Percentiles rank a stretch among this genome's conserved stretches.
phyloP scores from a whole-genome alignment of 2,329 filamentous ascomycete species.

The Botrytis aclada region DNA sequence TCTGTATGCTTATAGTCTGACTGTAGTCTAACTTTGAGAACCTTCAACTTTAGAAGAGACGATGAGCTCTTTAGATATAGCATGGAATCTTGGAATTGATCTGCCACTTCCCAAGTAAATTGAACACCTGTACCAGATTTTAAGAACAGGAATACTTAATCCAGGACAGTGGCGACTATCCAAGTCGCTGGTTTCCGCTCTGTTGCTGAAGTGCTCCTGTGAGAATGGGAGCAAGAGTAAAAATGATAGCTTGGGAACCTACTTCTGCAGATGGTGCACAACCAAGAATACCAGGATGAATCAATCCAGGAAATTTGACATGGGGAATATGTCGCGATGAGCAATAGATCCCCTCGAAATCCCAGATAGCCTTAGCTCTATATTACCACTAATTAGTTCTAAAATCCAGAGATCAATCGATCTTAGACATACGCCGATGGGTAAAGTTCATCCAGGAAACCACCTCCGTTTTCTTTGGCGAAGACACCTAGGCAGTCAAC shows the following conservation, averaged over 20 bases:
- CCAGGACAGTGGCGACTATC: background rate
- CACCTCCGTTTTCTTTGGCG: slow-evolving; percentile 75
- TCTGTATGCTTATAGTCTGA: background rate
- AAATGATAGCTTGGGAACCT: slow-evolving; percentile 9
- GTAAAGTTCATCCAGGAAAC: slow-evolving; percentile 84
- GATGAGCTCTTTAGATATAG: background rate
- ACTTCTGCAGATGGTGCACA: slow-evolving; percentile 70
- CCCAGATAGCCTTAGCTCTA: slow-evolving; percentile 68
- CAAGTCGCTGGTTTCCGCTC: background rate
- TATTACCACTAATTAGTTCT: slow-evolving; percentile 35
- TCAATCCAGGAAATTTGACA: slow-evolving; percentile 83
- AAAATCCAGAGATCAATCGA: background rate
- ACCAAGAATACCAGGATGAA: slow-evolving; percentile 83
- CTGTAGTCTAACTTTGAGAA: background rate
- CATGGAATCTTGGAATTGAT: too few relatives aligned
- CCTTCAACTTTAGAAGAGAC: background rate
- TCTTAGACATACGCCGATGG: slow-evolving; percentile 64
- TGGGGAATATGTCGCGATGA: slow-evolving; percentile 82
- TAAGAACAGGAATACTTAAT: background rate
- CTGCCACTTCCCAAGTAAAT: background rate
- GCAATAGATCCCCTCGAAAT: slow-evolving; percentile 76
- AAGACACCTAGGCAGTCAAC: slow-evolving; percentile 48
- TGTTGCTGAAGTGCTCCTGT: background rate
- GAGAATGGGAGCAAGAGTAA: background rate
- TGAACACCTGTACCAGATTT: background rate